Base-by-base conservation (phyloP, 2,329 filamentous ascomycete species). In the Alternaria panax region DNA sequence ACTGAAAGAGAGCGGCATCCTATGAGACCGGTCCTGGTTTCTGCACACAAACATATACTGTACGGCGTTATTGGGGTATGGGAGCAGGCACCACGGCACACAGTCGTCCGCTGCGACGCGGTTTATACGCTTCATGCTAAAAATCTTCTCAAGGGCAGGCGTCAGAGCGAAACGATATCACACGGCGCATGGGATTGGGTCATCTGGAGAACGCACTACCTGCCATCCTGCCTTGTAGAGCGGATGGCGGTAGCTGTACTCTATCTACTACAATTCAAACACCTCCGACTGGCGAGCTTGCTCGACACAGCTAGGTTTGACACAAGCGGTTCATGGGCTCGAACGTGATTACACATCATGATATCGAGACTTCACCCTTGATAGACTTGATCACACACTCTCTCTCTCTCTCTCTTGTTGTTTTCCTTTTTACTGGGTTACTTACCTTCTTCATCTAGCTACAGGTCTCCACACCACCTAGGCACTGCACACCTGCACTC, bases 321-420 rank as follows among this genome's bases (percentile, higher is more conserved):
- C 62, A 66, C 72, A 73, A 73, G 71, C 54, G 68, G 70, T 71
- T 65, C 65, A 60, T 57, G 64, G 68, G 57, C 74, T 77, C 75
- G 75, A 77, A 75, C 75, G 73, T 76, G 75, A 77, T 76, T 61
- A 55, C 63, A 75, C 71, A 68, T 77, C 75, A 76, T 77, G 75
- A 58, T 54, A 75, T 77, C 74, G 75, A 74, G 75, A 70, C 70
- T 71, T 63, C 62, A 66, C 65, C 69, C 65, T 72, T 70, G 68
- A 65, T 60, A 64, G 67, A 54, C 58, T 60, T 66, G 57, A 51
- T 47, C 59, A 54, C n/a, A n/a, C n/a, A n/a, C n/a, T n/a, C n/a
- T n/a, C 50, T 60, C 22, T 56, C 53, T 51, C 27, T 54, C 48
- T 45, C 30, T 53, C 41, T 51, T 14, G n/a, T 54, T 63, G 24